Conservation (phyloP, 2,329 filamentous ascomycete species). For the Drechslerella stenobrocha region DNA sequence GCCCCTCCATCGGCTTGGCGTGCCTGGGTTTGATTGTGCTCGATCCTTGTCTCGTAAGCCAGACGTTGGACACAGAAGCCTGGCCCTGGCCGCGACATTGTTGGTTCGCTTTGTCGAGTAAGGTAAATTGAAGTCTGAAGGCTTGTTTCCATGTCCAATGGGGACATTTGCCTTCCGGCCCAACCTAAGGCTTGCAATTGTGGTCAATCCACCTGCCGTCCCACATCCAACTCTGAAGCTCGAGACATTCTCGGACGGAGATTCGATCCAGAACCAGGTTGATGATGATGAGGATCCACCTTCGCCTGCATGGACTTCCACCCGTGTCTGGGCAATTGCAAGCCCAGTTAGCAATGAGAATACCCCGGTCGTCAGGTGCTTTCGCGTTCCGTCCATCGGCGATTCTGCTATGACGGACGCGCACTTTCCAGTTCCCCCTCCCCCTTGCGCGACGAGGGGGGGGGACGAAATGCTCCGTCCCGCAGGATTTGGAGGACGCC, state of each 20-base stretch:
- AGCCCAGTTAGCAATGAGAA: not conserved
- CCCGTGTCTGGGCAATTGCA: conserved; percentile 18
- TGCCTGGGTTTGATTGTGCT: conserved; percentile 6
- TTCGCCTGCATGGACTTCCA: conserved; percentile 6
- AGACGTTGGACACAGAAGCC: no score
- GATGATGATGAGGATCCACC: conserved; percentile 19
- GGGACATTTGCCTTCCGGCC: conserved; percentile 24
- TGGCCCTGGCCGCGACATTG: conserved; percentile 31
- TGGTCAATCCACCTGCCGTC: conserved; percentile 8
- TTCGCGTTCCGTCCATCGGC: conserved; percentile 20
- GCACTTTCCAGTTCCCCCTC: not conserved
- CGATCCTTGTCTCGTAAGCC: no score
- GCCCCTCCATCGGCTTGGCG: not conserved
- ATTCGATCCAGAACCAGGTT: conserved; percentile 6
- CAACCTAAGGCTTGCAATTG: conserved; percentile 24
- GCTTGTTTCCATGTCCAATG: conserved; percentile 33
- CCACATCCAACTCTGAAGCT: conserved; percentile 25
- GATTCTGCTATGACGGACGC: conserved; percentile 19
- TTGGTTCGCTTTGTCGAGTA: conserved; percentile 16
- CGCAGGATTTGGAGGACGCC: conserved; percentile 28
- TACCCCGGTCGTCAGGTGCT: conserved; percentile 43
- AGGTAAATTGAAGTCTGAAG: conserved; percentile 12
- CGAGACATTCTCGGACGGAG: conserved; percentile 9
- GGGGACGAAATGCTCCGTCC: conserved; percentile 5
- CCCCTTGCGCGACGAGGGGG: conserved; percentile 17